Evolutionary conservation across 1,284 basidiomycete species (phyloP).

Genomic region (Pseudozyma hubeiensis): DNA sequence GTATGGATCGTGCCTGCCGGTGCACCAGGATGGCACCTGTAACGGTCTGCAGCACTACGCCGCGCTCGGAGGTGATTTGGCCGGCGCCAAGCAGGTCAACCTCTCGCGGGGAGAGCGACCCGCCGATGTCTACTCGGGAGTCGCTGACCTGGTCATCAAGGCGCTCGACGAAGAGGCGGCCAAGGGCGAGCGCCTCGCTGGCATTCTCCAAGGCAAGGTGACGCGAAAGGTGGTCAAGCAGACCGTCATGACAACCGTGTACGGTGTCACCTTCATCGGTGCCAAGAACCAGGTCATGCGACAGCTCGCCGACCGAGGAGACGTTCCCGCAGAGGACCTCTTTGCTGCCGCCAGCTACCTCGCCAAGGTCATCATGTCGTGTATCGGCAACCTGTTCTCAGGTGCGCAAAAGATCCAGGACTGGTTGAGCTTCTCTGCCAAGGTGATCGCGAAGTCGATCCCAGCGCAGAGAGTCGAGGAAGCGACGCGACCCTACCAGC

Average conservation of each 20-base stretch:
- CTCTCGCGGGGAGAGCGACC: slow-evolving; percentile 85
- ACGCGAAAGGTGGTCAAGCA: slow-evolving; percentile 97
- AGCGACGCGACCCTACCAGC: slow-evolving; percentile 67
- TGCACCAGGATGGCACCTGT: slow-evolving; percentile 98
- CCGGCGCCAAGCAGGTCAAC: slow-evolving; percentile 93
- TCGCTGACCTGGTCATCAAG: slow-evolving; percentile 74
- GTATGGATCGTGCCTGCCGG: slow-evolving; percentile 82
- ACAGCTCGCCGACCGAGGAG: slow-evolving; percentile 83
- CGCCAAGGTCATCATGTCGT: slow-evolving; percentile 64
- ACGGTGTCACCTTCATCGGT: slow-evolving; percentile 95
- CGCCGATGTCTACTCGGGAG: slow-evolving; percentile 94
- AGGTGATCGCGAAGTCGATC: slow-evolving; percentile 88
- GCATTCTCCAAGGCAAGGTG: slow-evolving; percentile 81
- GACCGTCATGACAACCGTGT: slow-evolving; percentile 99
- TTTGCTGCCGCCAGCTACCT: slow-evolving; percentile 86
- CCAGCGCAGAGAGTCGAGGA: slow-evolving; percentile 79
- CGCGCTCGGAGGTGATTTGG: slow-evolving; percentile 90
- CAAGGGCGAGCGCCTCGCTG: slow-evolving; percentile 74
- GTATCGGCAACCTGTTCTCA: slow-evolving; percentile 89
- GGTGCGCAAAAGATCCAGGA: slow-evolving; percentile 91
- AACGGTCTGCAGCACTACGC: slow-evolving; percentile 99
- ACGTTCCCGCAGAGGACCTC: slow-evolving; percentile 79
- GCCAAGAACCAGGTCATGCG: slow-evolving; percentile 94
- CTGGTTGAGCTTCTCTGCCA: slow-evolving; percentile 87
- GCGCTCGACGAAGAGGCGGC: slow-evolving; percentile 73